Percentiles rank a stretch among this genome's conserved stretches.
phyloP scores from a whole-genome alignment of 2,329 filamentous ascomycete species.

The Penicillium polonicum region DNA sequence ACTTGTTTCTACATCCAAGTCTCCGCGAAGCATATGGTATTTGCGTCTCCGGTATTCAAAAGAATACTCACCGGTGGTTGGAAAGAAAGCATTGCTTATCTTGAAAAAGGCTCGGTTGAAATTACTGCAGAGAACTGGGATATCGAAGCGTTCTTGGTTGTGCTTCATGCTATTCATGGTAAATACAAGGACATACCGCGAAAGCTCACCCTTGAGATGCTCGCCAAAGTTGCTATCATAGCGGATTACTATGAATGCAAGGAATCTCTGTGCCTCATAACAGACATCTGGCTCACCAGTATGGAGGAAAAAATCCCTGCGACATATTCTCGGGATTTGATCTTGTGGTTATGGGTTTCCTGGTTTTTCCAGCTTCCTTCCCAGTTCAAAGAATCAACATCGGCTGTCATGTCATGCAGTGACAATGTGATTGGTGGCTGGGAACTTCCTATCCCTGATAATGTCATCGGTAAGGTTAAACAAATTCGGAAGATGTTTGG shows the following conservation, averaged over 20 bases:
- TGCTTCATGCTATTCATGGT: not conserved
- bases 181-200: not conserved
- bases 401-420: slow-evolving; percentile 18
- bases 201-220: not conserved
- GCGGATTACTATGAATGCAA: not conserved
- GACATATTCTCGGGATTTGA: not conserved
- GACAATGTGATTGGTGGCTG: slow-evolving; percentile 4
- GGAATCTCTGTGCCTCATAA: not conserved
- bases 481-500: not conserved
- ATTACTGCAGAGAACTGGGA: not conserved
- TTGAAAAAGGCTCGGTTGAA: not conserved
- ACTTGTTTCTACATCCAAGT: not conserved
- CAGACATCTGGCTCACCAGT: not conserved
- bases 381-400: slow-evolving; percentile 19
- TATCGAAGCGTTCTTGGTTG: not conserved
- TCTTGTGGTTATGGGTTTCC: slow-evolving; percentile 7
- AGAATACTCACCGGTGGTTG: not conserved
- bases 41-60: not conserved
- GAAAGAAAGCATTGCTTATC: not conserved
- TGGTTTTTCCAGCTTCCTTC: slow-evolving; percentile 19
- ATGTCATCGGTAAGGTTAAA: slow-evolving; percentile 15
- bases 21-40: not conserved
- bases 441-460: slow-evolving; percentile 23
- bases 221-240: not conserved
- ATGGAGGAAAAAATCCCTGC: not conserved